Conservation (phyloP, 2,329 filamentous ascomycete species). For the Mariannaea elegans region DNA sequence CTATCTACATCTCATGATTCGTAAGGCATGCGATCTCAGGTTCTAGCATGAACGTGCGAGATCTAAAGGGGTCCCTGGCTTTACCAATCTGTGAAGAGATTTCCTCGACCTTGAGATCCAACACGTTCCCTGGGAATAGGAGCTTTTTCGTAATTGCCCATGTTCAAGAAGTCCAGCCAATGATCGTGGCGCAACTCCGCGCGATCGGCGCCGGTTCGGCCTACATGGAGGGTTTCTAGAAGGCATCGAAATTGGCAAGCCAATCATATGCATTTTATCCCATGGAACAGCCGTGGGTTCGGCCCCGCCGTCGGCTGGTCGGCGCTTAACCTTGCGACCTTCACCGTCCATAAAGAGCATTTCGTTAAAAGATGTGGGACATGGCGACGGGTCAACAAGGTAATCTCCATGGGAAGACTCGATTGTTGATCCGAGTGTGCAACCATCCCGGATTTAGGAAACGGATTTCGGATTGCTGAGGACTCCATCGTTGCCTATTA, state of each 20-base stretch:
- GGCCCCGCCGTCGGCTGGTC: conserved; percentile 5
- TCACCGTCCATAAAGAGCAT: too few relatives aligned
- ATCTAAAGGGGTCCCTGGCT: background rate
- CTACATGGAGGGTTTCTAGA: background rate
- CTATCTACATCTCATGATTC: too few relatives aligned
- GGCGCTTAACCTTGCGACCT: too few relatives aligned
- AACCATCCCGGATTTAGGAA: background rate
- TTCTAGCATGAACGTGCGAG: background rate
- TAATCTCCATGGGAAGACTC: background rate
- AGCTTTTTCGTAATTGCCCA: background rate
- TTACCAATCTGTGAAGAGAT: background rate
- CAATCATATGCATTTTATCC: background rate
- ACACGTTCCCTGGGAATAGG: background rate
- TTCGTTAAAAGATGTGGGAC: background rate
- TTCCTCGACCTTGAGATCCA: background rate
- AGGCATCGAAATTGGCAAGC: background rate
- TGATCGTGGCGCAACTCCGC: background rate
- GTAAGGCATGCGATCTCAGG: background rate
- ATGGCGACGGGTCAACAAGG: background rate
- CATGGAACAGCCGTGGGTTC: conserved; percentile 3
- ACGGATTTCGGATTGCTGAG: conserved; percentile 1
- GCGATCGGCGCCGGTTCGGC: conserved; percentile 7
- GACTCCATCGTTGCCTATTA: background rate
- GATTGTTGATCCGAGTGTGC: background rate
- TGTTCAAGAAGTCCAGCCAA: background rate